These are phyloP conservation scores for Cutaneotrichosporon sp. DNA, from an alignment of 1,284 basidiomycete species.

Conservation along the genomic window DNA sequence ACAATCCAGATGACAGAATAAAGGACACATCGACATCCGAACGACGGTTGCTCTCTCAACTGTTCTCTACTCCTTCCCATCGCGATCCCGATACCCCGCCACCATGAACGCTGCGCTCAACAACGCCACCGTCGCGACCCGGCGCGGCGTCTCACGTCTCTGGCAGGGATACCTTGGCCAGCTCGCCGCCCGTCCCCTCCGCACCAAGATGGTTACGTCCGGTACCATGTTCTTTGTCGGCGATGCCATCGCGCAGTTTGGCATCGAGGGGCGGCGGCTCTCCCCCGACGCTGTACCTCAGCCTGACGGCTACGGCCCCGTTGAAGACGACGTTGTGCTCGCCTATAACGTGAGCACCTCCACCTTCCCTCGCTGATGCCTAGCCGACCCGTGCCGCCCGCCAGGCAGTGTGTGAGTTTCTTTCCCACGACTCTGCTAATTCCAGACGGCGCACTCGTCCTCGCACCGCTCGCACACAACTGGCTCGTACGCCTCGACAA, in stretches of 20 bases:
- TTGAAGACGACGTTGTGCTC: not conserved
- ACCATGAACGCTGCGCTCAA: not conserved
- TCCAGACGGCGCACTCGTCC: slow-evolving; percentile 22
- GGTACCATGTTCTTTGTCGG: slow-evolving; percentile 22
- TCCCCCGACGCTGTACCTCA: not conserved
- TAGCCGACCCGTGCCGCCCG: slow-evolving; percentile 20
- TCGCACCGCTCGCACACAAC: slow-evolving; percentile 25
- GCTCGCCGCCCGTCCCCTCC: slow-evolving; percentile 16
- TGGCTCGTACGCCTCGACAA: slow-evolving; percentile 21
- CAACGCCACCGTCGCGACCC: slow-evolving; percentile 8
- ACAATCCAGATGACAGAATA: not conserved
- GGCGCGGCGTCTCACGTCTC: slow-evolving; percentile 5
- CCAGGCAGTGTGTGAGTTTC: slow-evolving; percentile 17
- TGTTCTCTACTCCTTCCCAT: slow-evolving; percentile 1
- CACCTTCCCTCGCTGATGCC: not conserved
- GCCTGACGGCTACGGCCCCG: not conserved
- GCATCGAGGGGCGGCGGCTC: slow-evolving; percentile 23
- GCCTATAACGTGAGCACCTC: not conserved
- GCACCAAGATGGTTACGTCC: slow-evolving; percentile 29
- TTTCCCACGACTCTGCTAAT: slow-evolving; percentile 1
- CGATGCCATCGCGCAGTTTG: slow-evolving; percentile 29
- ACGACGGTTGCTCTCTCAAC: not conserved
- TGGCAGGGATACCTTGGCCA: slow-evolving; percentile 17
- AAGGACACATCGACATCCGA: not conserved
- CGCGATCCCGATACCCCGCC: not conserved